These are phyloP conservation scores for Mallotus japonicus DNA, from an alignment of 441 rosid genomes.

Conservation along the genomic window DNA sequence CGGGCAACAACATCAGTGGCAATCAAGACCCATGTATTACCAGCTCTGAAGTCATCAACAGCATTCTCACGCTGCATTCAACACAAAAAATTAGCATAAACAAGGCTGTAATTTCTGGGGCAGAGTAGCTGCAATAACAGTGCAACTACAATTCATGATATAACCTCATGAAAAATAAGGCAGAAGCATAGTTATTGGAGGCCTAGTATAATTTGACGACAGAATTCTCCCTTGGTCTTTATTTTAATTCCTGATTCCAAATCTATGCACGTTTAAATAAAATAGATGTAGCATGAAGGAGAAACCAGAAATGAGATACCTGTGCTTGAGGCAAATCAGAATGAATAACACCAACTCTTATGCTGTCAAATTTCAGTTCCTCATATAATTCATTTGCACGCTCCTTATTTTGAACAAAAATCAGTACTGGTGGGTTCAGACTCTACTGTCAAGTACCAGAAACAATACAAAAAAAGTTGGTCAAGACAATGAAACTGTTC, in stretches of 20 bases:
- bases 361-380: slow-evolving; percentile 69
- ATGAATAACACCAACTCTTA: slow-evolving; percentile 79
- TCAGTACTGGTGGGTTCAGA: slow-evolving; percentile 85
- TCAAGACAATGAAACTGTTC: slow-evolving; percentile 23
- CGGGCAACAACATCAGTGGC: slow-evolving; percentile 98
- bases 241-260: not conserved
- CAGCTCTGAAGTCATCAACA: slow-evolving; percentile 78
- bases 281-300: not conserved
- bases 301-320: slow-evolving; percentile 38
- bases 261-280: not conserved
- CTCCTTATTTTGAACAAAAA: slow-evolving; percentile 90
- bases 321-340: slow-evolving; percentile 69
- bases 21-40: slow-evolving; percentile 90
- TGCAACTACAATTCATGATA: not conserved
- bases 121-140: not conserved
- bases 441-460: slow-evolving; percentile 57
- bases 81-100: slow-evolving; percentile 6
- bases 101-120: not conserved
- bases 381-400: slow-evolving; percentile 81
- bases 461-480: slow-evolving; percentile 20
- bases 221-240: slow-evolving; percentile 6
- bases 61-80: slow-evolving; percentile 72
- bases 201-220: slow-evolving; percentile 1
- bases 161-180: not conserved
- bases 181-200: not conserved